These are phyloP conservation scores for Corylus americana DNA, from an alignment of 306 rosid genomes.

Conservation along the genomic window DNA sequence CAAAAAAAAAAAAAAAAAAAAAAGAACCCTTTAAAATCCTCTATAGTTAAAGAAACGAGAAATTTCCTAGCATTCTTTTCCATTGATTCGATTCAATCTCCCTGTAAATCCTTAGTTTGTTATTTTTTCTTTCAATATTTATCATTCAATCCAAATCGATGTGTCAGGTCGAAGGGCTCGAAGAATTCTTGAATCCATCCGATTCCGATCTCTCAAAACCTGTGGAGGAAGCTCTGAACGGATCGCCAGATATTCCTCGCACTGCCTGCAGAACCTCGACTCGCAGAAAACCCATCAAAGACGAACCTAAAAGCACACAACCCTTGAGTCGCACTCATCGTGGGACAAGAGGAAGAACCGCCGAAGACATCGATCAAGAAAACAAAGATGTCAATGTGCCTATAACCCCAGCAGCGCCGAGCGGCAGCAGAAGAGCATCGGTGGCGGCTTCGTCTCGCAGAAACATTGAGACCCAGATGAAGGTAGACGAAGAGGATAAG, in stretches of 20 bases:
- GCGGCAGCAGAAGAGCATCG: slow-evolving; percentile 31
- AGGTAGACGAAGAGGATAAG: slow-evolving; percentile 20
- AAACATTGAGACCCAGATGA: slow-evolving; percentile 35
- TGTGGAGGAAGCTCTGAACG: slow-evolving; percentile 24
- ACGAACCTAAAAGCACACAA: slow-evolving; percentile 37
- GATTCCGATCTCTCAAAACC: slow-evolving; percentile 30
- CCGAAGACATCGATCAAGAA: slow-evolving; percentile 40
- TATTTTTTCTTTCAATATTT: not conserved
- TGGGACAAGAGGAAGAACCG: slow-evolving; percentile 17
- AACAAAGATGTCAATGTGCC: slow-evolving; percentile 35
- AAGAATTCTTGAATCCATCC: slow-evolving; percentile 45
- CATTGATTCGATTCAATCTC: not conserved
- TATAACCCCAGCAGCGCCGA: slow-evolving; percentile 33
- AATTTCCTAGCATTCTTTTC: not conserved
- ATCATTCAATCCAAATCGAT: not conserved
- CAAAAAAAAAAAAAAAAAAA: not conserved
- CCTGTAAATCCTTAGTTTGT: not conserved
- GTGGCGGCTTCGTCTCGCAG: slow-evolving; percentile 31
- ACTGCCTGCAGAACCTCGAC: slow-evolving; percentile 51
- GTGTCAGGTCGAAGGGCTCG: slow-evolving; percentile 81
- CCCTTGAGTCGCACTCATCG: slow-evolving; percentile 35
- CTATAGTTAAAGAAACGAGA: not conserved
- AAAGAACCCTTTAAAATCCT: not conserved
- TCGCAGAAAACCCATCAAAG: slow-evolving; percentile 42
- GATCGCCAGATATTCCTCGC: slow-evolving; percentile 37